Evolutionary conservation across 495 filamentous ascomycete species (phyloP), one percentile per base, ranked within the genome.

Genomic region (Penicillium silybi): DNA sequence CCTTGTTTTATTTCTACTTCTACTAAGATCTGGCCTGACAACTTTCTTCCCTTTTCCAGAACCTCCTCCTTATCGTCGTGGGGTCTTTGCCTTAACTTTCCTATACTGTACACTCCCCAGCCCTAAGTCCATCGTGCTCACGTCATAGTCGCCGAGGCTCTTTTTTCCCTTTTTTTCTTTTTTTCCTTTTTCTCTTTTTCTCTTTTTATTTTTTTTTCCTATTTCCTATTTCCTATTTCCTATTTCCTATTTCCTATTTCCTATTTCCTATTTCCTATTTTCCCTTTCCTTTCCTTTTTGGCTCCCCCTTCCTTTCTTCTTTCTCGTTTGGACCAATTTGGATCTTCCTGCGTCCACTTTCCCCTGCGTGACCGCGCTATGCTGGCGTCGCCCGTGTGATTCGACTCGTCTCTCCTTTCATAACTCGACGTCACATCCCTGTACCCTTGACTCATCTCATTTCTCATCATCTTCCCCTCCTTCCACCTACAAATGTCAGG

Each of bases 401-500:
- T 63, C 52, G 45, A 57, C 49, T 29, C 22, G 16, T 50, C 16
- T 37, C 60, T 54, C 61, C 54, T 59, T 64, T 53, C 52, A 57
- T 60, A 55, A 65, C 63, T 61, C 61, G 60, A 66, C 66, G 62
- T 68, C 65, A 67, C 67, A 62, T 62, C 57, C 64, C 61, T 63
- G 61, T 58, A 57, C 43, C 47, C 62, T 70, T 69, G 46, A 59
- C 60, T 66, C 57, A 53, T 59, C 59, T 60, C 53, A 50, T 50
- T 48, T 52, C 49, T 45, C 60, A 39, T 44, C 60, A 39, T 37
- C 44, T 54, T 62, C 56, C 61, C 51, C 56, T 52, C 59, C 56
- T 56, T 68, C 61, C 20, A 44, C 48, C 46, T 34, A 52, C 61
- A 67, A 77, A 80, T 80, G 76, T 80, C 76, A 66, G 69, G 61